Evolutionary conservation across 2,329 filamentous ascomycete species (phyloP).

Genomic region (Ophiostoma tasmaniense): DNA sequence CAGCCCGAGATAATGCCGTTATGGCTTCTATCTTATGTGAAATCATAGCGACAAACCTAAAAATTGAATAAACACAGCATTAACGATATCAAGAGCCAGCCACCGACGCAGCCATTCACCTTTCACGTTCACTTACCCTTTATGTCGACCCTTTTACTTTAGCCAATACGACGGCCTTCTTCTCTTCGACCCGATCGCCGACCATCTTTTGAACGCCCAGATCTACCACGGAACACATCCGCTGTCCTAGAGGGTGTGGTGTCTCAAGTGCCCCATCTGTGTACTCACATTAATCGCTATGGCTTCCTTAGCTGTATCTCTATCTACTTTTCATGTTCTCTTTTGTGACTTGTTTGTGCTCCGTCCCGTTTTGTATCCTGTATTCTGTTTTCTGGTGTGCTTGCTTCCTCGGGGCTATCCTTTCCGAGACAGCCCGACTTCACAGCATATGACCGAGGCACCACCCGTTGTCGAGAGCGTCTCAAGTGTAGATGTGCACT

Average conservation of each 20-base stretch:
- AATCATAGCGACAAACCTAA: not conserved
- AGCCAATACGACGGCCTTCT: not conserved
- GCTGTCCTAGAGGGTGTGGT: not conserved
- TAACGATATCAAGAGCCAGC: not conserved
- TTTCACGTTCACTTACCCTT: not conserved
- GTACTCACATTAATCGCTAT: not conserved
- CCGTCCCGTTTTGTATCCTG: not conserved
- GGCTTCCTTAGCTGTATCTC: not conserved
- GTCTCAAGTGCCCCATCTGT: not conserved
- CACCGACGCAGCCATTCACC: not conserved
- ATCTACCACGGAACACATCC: not conserved
- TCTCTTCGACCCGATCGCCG: not conserved
- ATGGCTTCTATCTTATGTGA: not conserved
- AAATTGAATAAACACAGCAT: not conserved
- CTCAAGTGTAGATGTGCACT: not conserved
- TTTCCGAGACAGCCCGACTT: not conserved
- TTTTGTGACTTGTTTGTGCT: not conserved
- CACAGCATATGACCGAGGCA: not conserved
- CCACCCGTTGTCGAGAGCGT: not conserved
- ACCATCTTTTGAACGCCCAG: not conserved
- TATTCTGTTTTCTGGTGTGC: not conserved
- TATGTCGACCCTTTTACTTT: not conserved
- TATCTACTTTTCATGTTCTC: not conserved
- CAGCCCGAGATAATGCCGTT: no score
- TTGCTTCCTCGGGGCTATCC: not conserved